Conservation (phyloP, 352 stramenopile genomes). For the Globisporangium alternatum region DNA sequence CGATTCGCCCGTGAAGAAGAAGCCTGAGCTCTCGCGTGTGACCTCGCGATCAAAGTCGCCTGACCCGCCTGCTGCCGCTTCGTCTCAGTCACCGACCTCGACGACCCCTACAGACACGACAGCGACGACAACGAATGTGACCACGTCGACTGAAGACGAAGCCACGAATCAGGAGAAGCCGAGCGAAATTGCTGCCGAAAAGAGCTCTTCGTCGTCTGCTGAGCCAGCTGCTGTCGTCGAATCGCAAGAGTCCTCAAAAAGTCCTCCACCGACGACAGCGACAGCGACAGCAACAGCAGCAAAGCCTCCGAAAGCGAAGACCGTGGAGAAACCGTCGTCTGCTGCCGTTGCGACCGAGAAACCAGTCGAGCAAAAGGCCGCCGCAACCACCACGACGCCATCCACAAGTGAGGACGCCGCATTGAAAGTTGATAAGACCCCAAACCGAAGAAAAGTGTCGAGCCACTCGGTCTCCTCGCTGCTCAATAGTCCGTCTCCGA, state of each 20-base stretch:
- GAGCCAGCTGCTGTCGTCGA: slow-evolving; percentile 2
- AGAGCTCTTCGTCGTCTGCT: neutral
- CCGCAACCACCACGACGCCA: neutral
- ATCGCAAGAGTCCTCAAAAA: neutral
- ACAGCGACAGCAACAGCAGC: neutral
- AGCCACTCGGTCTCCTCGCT: slow-evolving; percentile 70
- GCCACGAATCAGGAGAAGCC: neutral
- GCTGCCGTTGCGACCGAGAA: neutral
- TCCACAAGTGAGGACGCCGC: neutral
- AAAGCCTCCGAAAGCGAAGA: slow-evolving; percentile 5
- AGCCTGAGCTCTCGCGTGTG: slow-evolving; percentile 15
- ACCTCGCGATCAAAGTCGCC: slow-evolving; percentile 15
- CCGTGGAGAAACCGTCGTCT: neutral
- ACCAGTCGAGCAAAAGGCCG: neutral
- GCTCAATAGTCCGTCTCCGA: slow-evolving; percentile 62
- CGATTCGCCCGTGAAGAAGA: slow-evolving; percentile 23
- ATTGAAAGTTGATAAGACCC: slow-evolving; percentile 6
- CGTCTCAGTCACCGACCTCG: neutral
- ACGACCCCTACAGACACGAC: neutral
- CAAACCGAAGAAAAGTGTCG: slow-evolving; percentile 35
- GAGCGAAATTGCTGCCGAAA: neutral
- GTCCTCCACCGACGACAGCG: neutral
- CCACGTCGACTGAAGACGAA: slow-evolving; percentile 3
- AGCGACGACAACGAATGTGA: slow-evolving; percentile 1
- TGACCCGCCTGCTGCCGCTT: neutral